A percentile compares a stretch with the other conserved stretches of the same genome.
phyloP scores from a whole-genome alignment of 495 filamentous ascomycete genomes.

The Daldinia vernicosa region DNA sequence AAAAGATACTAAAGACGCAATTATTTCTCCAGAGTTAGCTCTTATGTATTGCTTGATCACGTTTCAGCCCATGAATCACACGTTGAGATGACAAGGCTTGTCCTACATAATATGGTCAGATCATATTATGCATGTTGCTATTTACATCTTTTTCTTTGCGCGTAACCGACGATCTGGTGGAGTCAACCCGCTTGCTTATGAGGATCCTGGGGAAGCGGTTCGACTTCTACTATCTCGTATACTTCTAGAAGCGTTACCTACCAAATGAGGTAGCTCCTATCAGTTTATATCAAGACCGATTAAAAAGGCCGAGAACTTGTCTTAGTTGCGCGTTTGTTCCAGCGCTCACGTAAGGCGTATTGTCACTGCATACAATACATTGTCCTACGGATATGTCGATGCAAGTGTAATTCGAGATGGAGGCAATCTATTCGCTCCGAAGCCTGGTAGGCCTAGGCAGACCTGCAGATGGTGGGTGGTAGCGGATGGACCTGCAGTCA shows the following conservation, averaged over 20 bases:
- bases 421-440: slow-evolving; percentile 24
- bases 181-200: slow-evolving; percentile 5
- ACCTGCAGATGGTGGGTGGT: neutral
- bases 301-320: slow-evolving; percentile 3
- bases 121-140: slow-evolving; percentile 27
- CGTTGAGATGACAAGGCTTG: slow-evolving; percentile 5
- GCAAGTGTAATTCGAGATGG: slow-evolving; percentile 18
- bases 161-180: slow-evolving; percentile 31
- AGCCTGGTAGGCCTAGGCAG: slow-evolving; percentile 13
- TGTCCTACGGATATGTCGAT: slow-evolving; percentile 8
- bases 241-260: slow-evolving; percentile 7
- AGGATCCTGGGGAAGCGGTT: slow-evolving; percentile 6
- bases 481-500: slow-evolving; percentile 30
- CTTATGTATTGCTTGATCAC: slow-evolving; percentile 4
- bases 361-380: slow-evolving; percentile 1
- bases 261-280: slow-evolving; percentile 1
- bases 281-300: neutral
- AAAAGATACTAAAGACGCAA: neutral
- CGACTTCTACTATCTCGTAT: neutral
- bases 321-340: neutral
- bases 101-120: slow-evolving; percentile 30
- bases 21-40: neutral
- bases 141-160: slow-evolving; percentile 21
- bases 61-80: slow-evolving; percentile 20
- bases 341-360: slow-evolving; percentile 8